Evolutionary conservation across 2,329 filamentous ascomycete genomes (phyloP), one percentile per base, ranked within the genome.

Genomic region (Apiospora hydei): DNA sequence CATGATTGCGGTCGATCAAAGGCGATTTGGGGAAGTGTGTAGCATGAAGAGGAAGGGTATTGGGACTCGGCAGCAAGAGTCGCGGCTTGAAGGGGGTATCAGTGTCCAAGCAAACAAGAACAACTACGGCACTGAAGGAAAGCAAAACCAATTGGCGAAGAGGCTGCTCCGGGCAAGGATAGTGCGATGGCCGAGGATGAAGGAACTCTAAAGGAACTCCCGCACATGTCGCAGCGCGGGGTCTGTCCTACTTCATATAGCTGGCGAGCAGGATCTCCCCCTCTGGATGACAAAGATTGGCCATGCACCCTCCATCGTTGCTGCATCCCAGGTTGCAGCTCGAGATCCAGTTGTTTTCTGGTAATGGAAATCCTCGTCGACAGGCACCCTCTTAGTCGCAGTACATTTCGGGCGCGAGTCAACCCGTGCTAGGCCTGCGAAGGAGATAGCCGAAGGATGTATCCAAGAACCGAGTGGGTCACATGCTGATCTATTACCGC

Each of bases 1-100:
- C 87, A 89, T 89, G 43, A n/a, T 43, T 67, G 47, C 26, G 43
- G 11, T 64, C 57, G 57, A 41, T 41, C 34, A 21, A 8, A n/a
- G 57, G 34, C n/a, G 21, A 38, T 21, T 64, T 24, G 57, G 18
- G 57, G 57, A 21, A 7, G 8, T 41, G 30, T n/a, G 57, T n/a
- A 41, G 10, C 30, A 41, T 38, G 8, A 24, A 64, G 8, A 61
- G 30, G 18, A 3, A 61, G 30, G 30, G 10, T 30, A 10, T 41
- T 64, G 18, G 21, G 13, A 41, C 57, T 64, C 57, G 57, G 34
- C 57, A n/a, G 34, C 4, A 61, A 34, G 53, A 61, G 53, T 61
- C 53, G 18, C 38, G 53, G 21, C 30, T 38, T 21, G 16, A 34
- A 34, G 16, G 26, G 30, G 53, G 18, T 61, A 38, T 61, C 53